Evolutionary conservation across 805 yeast genomes (phyloP).

Genomic region (Nakazawaea molendinolei): DNA sequence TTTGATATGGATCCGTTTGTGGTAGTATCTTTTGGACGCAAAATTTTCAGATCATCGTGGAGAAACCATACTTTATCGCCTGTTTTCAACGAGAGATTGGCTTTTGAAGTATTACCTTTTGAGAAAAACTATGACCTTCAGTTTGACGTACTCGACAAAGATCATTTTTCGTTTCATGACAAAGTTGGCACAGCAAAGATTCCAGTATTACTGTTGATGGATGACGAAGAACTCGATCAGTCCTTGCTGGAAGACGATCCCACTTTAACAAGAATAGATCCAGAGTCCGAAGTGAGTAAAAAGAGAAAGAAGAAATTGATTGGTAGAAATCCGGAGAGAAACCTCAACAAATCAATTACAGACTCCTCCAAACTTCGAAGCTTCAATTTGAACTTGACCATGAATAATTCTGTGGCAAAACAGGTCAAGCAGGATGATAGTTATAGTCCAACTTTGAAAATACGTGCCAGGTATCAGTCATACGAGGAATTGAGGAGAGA

Average conservation of each 20-base stretch:
- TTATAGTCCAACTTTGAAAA: slow-evolving; percentile 46
- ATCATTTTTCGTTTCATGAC: slow-evolving; percentile 76
- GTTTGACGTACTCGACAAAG: slow-evolving; percentile 78
- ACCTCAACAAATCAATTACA: slow-evolving; percentile 24
- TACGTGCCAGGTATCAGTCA: slow-evolving; percentile 61
- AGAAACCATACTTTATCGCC: slow-evolving; percentile 80
- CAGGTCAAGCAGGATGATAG: slow-evolving; percentile 28
- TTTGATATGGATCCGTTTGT: slow-evolving; percentile 98
- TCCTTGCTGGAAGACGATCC: slow-evolving; percentile 1
- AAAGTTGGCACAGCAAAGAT: slow-evolving; percentile 63
- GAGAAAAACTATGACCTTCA: slow-evolving; percentile 63
- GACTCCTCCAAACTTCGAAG: slow-evolving; percentile 38
- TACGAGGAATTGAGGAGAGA: slow-evolving; percentile 57
- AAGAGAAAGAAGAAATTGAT: slow-evolving; percentile 14
- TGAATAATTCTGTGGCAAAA: slow-evolving; percentile 23
- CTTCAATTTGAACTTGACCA: slow-evolving; percentile 26
- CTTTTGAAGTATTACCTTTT: slow-evolving; percentile 65
- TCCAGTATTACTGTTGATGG: slow-evolving; percentile 34
- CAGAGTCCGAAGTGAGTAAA: slow-evolving; percentile 13
- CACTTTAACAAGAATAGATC: slow-evolving; percentile 13
- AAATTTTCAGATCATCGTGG: slow-evolving; percentile 81
- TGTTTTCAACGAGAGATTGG: slow-evolving; percentile 68
- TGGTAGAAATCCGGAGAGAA: slow-evolving; percentile 22
- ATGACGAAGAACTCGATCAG: slow-evolving; percentile 10
- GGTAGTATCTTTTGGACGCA: slow-evolving; percentile 82